A percentile compares a stretch with the other conserved stretches of the same genome.
Evolutionary conservation across 2,329 filamentous ascomycete species (phyloP).

Genomic region (Aaosphaeria pasadenensis): DNA sequence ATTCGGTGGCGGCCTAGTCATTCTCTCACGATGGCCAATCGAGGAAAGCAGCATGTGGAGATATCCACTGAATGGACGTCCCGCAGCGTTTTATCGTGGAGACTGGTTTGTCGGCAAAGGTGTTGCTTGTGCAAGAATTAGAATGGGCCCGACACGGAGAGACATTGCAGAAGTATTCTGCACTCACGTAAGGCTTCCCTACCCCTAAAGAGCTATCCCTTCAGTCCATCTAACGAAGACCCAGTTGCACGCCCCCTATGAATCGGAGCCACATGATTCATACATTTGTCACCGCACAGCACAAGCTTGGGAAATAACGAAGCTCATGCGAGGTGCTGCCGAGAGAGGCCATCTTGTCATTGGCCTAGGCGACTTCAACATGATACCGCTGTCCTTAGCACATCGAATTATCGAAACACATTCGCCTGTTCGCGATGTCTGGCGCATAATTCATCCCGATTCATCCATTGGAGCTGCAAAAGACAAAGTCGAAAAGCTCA

Average conservation of each 20-base stretch:
- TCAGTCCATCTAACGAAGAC: slow-evolving; percentile 40
- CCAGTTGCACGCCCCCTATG: slow-evolving; percentile 79
- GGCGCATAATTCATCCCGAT: slow-evolving; percentile 79
- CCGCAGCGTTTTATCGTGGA: slow-evolving; percentile 88
- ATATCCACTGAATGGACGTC: slow-evolving; percentile 90
- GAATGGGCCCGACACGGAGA: slow-evolving; percentile 61
- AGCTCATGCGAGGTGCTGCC: slow-evolving; percentile 77
- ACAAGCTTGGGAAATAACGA: slow-evolving; percentile 93
- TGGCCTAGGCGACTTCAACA: slow-evolving; percentile 92
- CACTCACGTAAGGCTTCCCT: slow-evolving; percentile 65
- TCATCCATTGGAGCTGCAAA: slow-evolving; percentile 74
- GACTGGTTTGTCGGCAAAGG: slow-evolving; percentile 98
- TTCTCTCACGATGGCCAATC: slow-evolving; percentile 89
- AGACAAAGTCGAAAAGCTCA: slow-evolving; percentile 63
- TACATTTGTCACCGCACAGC: slow-evolving; percentile 89
- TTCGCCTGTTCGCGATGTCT: slow-evolving; percentile 75
- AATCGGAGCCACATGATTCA: slow-evolving; percentile 72
- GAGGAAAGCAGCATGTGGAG: slow-evolving; percentile 80
- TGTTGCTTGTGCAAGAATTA: slow-evolving; percentile 77
- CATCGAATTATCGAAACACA: slow-evolving; percentile 79
- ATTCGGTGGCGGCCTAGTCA: slow-evolving; percentile 84
- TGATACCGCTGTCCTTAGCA: slow-evolving; percentile 81
- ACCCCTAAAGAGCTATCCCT: neutral
- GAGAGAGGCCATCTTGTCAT: slow-evolving; percentile 81
- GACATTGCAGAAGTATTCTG: slow-evolving; percentile 87